Evolutionary conservation across 2,329 filamentous ascomycete species (phyloP).

Genomic region (Ceratocystis albifundus): DNA sequence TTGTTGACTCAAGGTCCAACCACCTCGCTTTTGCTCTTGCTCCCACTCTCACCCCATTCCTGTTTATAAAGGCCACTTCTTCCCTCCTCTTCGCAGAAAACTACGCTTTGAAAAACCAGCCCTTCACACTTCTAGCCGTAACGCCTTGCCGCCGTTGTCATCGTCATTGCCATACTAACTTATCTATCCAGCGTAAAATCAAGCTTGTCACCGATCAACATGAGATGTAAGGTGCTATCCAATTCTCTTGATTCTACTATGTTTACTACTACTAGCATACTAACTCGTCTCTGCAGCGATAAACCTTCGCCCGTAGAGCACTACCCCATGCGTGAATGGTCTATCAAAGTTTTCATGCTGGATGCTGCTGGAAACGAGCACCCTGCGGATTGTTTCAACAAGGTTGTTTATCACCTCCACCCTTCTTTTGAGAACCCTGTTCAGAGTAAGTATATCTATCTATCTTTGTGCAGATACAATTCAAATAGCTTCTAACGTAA

Average conservation of each 20-base stretch:
- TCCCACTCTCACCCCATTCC: background rate
- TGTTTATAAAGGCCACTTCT: background rate
- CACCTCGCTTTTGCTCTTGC: no score
- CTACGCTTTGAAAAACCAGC: background rate
- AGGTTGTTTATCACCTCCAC: slow-evolving; percentile 85
- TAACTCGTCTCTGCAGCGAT: slow-evolving; percentile 42
- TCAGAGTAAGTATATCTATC: slow-evolving; percentile 57
- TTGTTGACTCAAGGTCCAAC: background rate
- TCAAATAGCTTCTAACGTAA: background rate
- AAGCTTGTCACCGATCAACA: slow-evolving; percentile 89
- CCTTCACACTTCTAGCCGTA: background rate
- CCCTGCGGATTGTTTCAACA: slow-evolving; percentile 75
- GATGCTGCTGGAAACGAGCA: slow-evolving; percentile 79
- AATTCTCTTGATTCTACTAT: background rate
- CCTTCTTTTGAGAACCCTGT: slow-evolving; percentile 80
- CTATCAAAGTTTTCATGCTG: slow-evolving; percentile 69
- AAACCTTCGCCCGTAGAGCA: slow-evolving; percentile 73
- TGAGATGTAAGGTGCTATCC: slow-evolving; percentile 57
- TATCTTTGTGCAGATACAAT: no score
- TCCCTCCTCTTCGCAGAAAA: background rate
- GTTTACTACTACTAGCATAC: background rate
- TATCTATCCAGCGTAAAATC: slow-evolving; percentile 61
- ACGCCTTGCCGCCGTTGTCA: no score
- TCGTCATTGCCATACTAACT: background rate
- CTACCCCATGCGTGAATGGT: slow-evolving; percentile 89